A percentile compares a stretch with the other conserved stretches of the same genome.
These are phyloP conservation scores for Discostella pseudostelligera DNA, from an alignment of 108 stramenopile genomes.

Conservation along the genomic window DNA sequence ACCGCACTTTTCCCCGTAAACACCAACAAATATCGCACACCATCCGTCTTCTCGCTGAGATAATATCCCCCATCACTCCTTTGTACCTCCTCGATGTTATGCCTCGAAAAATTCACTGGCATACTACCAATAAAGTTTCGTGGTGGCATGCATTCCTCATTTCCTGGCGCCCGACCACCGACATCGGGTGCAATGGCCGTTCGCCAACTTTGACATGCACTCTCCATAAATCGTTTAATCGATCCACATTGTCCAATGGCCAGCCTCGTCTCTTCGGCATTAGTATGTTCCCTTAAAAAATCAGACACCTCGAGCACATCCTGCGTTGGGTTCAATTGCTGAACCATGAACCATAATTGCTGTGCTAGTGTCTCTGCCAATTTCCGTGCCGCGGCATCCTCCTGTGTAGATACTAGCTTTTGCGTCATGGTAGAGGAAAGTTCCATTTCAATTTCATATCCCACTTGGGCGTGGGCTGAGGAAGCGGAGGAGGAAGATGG, in stretches of 20 bases:
- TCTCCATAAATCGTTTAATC: slow-evolving; percentile 65
- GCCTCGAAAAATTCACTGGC: slow-evolving; percentile 95
- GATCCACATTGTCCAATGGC: slow-evolving; percentile 79
- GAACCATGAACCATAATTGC: slow-evolving; percentile 80
- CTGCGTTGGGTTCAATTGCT: slow-evolving; percentile 74
- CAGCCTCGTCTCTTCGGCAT: slow-evolving; percentile 54
- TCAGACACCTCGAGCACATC: slow-evolving; percentile 82
- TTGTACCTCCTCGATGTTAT: slow-evolving; percentile 90
- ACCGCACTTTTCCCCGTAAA: slow-evolving; percentile 87
- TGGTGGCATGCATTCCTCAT: slow-evolving; percentile 39
- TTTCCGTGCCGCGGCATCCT: slow-evolving; percentile 44
- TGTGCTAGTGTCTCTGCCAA: slow-evolving; percentile 55
- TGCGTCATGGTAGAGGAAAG: slow-evolving; percentile 51
- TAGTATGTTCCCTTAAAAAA: slow-evolving; percentile 63
- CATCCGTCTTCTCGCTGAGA: slow-evolving; percentile 96
- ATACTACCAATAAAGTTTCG: slow-evolving; percentile 89
- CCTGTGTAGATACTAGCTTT: slow-evolving; percentile 56
- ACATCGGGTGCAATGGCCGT: slow-evolving; percentile 24
- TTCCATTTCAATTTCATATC: slow-evolving; percentile 87
- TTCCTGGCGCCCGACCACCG: slow-evolving; percentile 34
- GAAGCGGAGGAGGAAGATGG: background rate
- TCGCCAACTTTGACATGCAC: slow-evolving; percentile 30
- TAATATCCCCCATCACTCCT: slow-evolving; percentile 75
- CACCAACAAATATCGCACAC: slow-evolving; percentile 91
- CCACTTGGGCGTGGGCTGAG: slow-evolving; percentile 38